Evolutionary conservation across 2,329 filamentous ascomycete species (phyloP), one percentile per base, ranked within the genome.

Genomic region (Niveomyces coronatus): DNA sequence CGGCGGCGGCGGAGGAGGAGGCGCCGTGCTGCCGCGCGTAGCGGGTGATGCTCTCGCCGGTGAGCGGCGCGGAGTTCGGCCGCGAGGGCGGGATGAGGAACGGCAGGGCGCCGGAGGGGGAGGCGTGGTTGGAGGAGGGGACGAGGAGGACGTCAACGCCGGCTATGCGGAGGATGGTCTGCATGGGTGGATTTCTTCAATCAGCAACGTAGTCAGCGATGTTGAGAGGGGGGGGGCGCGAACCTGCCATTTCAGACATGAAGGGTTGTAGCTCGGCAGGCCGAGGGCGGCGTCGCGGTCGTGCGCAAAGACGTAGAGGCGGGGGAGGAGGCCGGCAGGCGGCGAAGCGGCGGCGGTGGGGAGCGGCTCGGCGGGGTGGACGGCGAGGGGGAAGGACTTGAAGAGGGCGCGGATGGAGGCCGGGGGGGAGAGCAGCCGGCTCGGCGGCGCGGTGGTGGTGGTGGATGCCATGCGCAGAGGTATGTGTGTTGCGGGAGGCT

Each of bases 241-340:
- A 51, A 89, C 86, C 83, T 96, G 91, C 87, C 87, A 96, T 67
- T 89, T 94, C 53, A 96, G 68, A 65, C 91, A 98, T 42, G 79
- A 77, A 9, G 91, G 91, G 56, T 96, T 96, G 63, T 82, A 94
- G 47, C 85, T 93, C 18, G 87, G 83, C 20, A 67, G 62, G 4
- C 77, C 78, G 27, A 54, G 54, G 40, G 59, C 57, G 23, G 78
- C 82, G 50, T 76, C 81, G n/a, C 70, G 63, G 1, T 74, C 64
- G 11, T 71, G 75, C 43, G 76, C 73, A 60, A 95, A 96, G 40
- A 94, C 68, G 57, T 87, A 87, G 8, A 98, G 67, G 9, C 75
- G 70, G 44, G 72, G 67, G 5, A 65, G 55, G 15, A 55, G 44
- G 44, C 49, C 46, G 37, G 62, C 54, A 36, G 22, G 65, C 69